phyloP scores from a whole-genome alignment of 345 rosid genomes.

The Hypericum perforatum region DNA sequence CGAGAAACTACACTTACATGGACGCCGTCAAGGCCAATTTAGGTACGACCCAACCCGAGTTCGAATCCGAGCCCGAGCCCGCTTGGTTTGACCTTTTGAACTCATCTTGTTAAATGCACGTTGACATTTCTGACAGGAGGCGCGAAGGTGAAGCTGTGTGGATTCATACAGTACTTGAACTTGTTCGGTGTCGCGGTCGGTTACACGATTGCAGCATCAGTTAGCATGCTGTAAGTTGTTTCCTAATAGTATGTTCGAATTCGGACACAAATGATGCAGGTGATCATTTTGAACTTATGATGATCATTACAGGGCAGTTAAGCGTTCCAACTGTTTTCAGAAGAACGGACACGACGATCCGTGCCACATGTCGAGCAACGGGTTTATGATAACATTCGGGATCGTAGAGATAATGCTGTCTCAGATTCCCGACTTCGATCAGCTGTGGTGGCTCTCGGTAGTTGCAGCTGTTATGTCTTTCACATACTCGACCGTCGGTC shows the following conservation, averaged over 20 bases:
- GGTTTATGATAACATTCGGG: constrained; percentile 70
- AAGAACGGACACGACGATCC: constrained; percentile 53
- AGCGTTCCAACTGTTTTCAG: constrained; percentile 78
- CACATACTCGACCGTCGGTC: constrained; percentile 63
- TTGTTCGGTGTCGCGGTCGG: constrained; percentile 43
- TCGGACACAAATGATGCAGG: too few relatives aligned
- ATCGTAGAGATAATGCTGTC: constrained; percentile 57
- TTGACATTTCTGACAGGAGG: constrained; percentile 26
- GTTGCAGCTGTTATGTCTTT: constrained; percentile 81
- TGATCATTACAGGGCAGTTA: constrained; percentile 44
- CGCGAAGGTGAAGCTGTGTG: constrained; percentile 28
- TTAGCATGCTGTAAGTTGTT: constrained; percentile 39
- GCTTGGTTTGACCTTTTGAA: too few relatives aligned
- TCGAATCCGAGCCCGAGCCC: too few relatives aligned
- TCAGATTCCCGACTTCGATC: constrained; percentile 78
- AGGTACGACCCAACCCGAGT: constrained; percentile 12
- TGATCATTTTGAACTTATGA: too few relatives aligned
- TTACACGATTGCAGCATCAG: constrained; percentile 45
- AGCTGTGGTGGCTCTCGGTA: constrained; percentile 75
- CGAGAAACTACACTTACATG: constrained; percentile 40
- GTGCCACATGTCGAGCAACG: constrained; percentile 66
- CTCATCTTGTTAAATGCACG: not conserved
- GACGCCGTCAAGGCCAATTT: constrained; percentile 40
- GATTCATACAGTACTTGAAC: constrained; percentile 37
- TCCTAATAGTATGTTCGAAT: not conserved